phyloP scores from a whole-genome alignment of 2,329 filamentous ascomycete genomes.

The Penicillium sp. region DNA sequence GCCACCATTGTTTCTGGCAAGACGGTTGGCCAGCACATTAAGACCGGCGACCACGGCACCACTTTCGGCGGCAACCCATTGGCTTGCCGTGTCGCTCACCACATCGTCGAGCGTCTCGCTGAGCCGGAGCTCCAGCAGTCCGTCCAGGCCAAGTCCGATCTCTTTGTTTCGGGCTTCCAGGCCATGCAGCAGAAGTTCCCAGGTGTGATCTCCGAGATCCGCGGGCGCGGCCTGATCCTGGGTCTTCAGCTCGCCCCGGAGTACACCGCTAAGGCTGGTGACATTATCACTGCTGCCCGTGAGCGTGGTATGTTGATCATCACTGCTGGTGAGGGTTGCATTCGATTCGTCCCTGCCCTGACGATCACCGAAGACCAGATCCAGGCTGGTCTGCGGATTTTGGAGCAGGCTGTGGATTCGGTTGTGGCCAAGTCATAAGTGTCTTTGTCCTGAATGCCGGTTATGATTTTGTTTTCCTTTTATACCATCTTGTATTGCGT shows the following conservation, averaged over 20 bases:
- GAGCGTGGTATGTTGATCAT: conserved; percentile 88
- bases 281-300: conserved; percentile 78
- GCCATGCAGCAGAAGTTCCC: conserved; percentile 63
- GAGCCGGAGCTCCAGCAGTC: conserved; percentile 67
- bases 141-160: conserved; percentile 66
- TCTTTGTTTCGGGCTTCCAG: conserved; percentile 60
- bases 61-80: conserved; percentile 93
- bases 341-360: conserved; percentile 87
- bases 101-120: conserved; percentile 76
- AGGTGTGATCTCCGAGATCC: conserved; percentile 70
- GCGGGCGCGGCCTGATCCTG: conserved; percentile 81
- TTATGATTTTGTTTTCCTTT: conserved; percentile 16
- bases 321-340: conserved; percentile 86
- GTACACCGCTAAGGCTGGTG: conserved; percentile 51
- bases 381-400: conserved; percentile 69
- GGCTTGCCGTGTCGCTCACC: conserved; percentile 77
- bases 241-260: conserved; percentile 78
- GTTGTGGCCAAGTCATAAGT: conserved; percentile 47
- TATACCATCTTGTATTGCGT: conserved; percentile 23
- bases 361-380: conserved; percentile 80
- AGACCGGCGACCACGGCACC: conserved; percentile 83
- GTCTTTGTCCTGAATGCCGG: conserved; percentile 15
- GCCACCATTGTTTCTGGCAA: conserved; percentile 68
- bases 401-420: conserved; percentile 66
- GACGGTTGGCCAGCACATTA: conserved; percentile 66